Evolutionary conservation across 2,329 filamentous ascomycete species (phyloP).

Genomic region (Capronia americana): DNA sequence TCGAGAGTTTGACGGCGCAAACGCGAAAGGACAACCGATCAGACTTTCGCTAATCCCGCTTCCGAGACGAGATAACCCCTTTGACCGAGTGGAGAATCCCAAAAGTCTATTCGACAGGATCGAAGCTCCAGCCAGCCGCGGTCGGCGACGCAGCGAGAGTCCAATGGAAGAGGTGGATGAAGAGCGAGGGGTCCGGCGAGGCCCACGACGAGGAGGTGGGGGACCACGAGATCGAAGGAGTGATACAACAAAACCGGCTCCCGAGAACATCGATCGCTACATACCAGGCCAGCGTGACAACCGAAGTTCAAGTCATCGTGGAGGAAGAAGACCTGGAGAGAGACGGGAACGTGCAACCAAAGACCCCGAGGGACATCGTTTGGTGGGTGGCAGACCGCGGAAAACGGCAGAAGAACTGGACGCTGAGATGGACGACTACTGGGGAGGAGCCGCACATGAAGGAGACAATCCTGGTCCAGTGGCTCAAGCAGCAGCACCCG

Average conservation of each 20-base stretch:
- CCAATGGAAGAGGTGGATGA: constrained; percentile 46
- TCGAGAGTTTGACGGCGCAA: constrained; percentile 83
- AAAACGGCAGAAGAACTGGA: constrained; percentile 94
- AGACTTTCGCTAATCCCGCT: constrained; percentile 70
- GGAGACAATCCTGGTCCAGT: constrained; percentile 45
- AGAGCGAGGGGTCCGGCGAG: constrained; percentile 47
- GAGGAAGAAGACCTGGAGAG: constrained; percentile 56
- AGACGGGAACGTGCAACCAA: constrained; percentile 43
- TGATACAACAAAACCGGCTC: constrained; percentile 61
- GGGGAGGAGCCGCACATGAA: constrained; percentile 58
- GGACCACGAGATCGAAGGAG: constrained; percentile 58
- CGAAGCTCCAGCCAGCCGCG: constrained; percentile 52
- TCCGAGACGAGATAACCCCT: constrained; percentile 53
- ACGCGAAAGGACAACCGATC: constrained; percentile 88
- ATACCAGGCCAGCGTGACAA: constrained; percentile 65
- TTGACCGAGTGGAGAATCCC: constrained; percentile 58
- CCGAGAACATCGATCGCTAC: constrained; percentile 79
- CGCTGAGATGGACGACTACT: constrained; percentile 97
- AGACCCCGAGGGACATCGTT: constrained; percentile 47
- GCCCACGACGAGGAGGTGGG: constrained; percentile 45
- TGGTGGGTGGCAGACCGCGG: constrained; percentile 67
- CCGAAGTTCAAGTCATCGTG: constrained; percentile 49
- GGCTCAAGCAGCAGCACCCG: constrained; percentile 41
- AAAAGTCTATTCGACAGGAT: constrained; percentile 72
- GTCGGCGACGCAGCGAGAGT: constrained; percentile 51